Conservation (phyloP, 305 asterid genomes). For the Stenogyne calaminthoides region DNA sequence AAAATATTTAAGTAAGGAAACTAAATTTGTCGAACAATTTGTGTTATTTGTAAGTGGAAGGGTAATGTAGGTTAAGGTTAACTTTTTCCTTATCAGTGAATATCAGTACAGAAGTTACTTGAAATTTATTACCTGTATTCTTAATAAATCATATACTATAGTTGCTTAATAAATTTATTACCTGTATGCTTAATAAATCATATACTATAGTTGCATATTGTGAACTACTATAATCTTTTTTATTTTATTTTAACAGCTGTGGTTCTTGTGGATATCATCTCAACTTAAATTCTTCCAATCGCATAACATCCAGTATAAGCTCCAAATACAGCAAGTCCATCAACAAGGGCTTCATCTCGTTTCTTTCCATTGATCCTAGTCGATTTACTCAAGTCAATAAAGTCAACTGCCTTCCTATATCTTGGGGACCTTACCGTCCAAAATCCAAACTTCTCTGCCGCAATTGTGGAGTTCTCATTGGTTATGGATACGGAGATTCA, state of each 20-base stretch:
- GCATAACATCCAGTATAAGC: conserved; percentile 51
- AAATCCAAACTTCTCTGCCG: conserved; percentile 82
- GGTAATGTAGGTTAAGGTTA: not conserved
- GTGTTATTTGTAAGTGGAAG: not conserved
- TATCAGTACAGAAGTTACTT: not conserved
- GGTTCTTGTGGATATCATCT: conserved; percentile 84
- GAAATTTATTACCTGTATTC: not conserved
- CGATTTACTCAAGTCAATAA: conserved; percentile 81
- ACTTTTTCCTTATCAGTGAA: not conserved
- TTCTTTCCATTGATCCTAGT: conserved; percentile 66
- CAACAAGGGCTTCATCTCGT: conserved; percentile 59
- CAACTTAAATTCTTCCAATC: conserved; percentile 63
- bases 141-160: not conserved
- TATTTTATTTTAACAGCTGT: conserved; percentile 51
- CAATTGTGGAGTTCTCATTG: conserved; percentile 67
- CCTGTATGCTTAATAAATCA: not conserved
- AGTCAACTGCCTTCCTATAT: conserved; percentile 62
- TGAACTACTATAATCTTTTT: not conserved
- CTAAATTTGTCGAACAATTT: not conserved
- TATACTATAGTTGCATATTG: not conserved
- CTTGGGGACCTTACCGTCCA: conserved; percentile 53
- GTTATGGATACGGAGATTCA: conserved; percentile 68
- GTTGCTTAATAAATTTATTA: not conserved
- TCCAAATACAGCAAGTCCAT: conserved; percentile 61
- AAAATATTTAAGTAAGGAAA: not conserved